These are phyloP conservation scores for Trametes versicolor DNA, from an alignment of 1,284 basidiomycete species.

Conservation along the genomic window DNA sequence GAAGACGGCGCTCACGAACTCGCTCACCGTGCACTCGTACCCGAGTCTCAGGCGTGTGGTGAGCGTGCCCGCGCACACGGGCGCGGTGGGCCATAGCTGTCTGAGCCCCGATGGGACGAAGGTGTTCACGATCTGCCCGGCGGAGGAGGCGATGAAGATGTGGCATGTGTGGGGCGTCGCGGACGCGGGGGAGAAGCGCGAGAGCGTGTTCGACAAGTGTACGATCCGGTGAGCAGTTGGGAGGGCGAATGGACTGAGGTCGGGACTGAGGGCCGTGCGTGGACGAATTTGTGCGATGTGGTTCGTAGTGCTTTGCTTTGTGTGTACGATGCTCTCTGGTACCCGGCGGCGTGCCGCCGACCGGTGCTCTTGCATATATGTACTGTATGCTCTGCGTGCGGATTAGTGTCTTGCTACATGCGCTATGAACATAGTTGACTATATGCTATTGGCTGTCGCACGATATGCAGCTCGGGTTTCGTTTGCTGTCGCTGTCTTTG, in stretches of 20 bases:
- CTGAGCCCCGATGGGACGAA: conserved; percentile 49
- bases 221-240: conserved; percentile 36
- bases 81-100: conserved; percentile 48
- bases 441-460: background rate
- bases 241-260: background rate
- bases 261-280: background rate
- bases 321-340: conserved; percentile 25
- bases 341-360: conserved; percentile 1
- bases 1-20: conserved; percentile 55
- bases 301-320: conserved; percentile 1
- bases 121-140: conserved; percentile 50
- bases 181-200: conserved; percentile 37
- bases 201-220: conserved; percentile 44
- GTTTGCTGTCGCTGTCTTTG: background rate
- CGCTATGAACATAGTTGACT: background rate
- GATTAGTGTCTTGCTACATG: background rate
- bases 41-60: conserved; percentile 48
- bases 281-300: background rate
- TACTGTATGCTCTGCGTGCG: conserved; percentile 9
- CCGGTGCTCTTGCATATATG: conserved; percentile 12
- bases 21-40: conserved; percentile 58
- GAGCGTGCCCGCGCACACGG: conserved; percentile 47
- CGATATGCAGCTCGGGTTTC: too few relatives aligned
- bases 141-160: conserved; percentile 55
- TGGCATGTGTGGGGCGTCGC: conserved; percentile 50